Evolutionary conservation across 257 asterid species (phyloP), one percentile per base, ranked within the genome.

Genomic region (Rubia yunnanensis): DNA sequence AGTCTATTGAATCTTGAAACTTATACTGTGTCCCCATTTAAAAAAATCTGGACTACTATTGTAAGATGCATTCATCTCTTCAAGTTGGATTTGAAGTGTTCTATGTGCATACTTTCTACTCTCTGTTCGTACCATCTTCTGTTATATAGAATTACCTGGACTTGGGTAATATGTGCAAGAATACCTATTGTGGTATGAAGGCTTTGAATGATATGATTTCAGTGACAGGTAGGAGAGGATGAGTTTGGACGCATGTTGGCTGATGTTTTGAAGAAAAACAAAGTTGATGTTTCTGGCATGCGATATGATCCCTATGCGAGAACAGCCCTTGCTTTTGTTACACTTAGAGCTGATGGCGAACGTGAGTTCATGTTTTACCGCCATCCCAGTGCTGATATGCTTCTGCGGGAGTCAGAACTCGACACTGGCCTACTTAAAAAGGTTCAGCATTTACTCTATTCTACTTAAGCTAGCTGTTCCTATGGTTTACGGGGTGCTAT

Each of bases 341-440:
- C 99, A 1, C 92, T 92, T 65, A 82, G 83, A 81, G 77, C 73
- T 18, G 97, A 92, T 66, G 99, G 99, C 7, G 99, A 92, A 76
- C 90, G 99, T 22, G 99, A 92, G 69, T 92, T 92, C 79, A 53
- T 92, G 91, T 92, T 92, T 74, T 89, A 32, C 80, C 96, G 97
- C 31, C 62, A 89, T 72, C 99, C 99, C 1, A 87, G 99, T 69
- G 99, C 97, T 34, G 99, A 92, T 74, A 92, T 92, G 90, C 95
- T 81, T 72, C 73, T 92, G 44, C 79, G 23, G 10, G 88, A 85
- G 74, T 75, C 94, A 0, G 99, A 92, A 72, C 97, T 92, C 41
- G 88, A 92, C 68, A 71, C 54, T 68, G 58, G 76, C 73, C 89
- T 89, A 46, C 65, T 92, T 59, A 80, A 79, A 76, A 92, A 87